Evolutionary conservation across 148 eudicot genomes (phyloP).

Genomic region (Oxyria digyna): DNA sequence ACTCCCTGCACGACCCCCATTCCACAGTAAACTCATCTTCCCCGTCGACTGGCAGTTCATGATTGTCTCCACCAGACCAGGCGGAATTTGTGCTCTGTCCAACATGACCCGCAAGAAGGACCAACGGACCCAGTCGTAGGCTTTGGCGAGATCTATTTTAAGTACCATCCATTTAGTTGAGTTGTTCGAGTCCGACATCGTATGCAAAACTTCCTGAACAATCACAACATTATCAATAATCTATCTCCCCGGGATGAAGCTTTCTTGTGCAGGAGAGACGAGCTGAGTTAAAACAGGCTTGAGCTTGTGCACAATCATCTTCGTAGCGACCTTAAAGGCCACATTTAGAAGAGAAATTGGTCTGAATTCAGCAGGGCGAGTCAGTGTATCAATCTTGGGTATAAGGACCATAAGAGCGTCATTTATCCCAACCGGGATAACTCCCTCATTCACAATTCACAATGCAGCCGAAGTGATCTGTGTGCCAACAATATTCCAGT

Average conservation of each 20-base stretch:
- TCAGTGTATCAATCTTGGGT: background rate
- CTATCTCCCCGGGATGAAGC: background rate
- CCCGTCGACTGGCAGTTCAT: background rate
- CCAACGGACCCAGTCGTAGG: background rate
- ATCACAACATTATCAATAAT: background rate
- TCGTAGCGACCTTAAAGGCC: background rate
- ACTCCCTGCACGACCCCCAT: background rate
- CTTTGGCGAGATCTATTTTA: background rate
- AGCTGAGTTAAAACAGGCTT: background rate
- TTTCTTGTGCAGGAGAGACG: background rate
- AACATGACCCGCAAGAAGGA: background rate
- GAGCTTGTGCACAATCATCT: background rate
- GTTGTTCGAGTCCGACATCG: background rate
- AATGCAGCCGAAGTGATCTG: too few relatives aligned
- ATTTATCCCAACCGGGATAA: fast-evolving
- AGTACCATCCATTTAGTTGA: background rate
- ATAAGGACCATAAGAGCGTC: background rate
- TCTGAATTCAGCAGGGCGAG: background rate
- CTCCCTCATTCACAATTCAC: background rate
- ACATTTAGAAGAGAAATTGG: background rate
- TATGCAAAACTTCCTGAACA: background rate
- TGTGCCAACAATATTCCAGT: background rate
- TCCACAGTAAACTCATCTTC: background rate
- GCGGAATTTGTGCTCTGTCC: background rate
- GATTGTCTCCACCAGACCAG: background rate